Conservation (phyloP, 2,329 filamentous ascomycete genomes). For the Aureobasidium sp. region DNA sequence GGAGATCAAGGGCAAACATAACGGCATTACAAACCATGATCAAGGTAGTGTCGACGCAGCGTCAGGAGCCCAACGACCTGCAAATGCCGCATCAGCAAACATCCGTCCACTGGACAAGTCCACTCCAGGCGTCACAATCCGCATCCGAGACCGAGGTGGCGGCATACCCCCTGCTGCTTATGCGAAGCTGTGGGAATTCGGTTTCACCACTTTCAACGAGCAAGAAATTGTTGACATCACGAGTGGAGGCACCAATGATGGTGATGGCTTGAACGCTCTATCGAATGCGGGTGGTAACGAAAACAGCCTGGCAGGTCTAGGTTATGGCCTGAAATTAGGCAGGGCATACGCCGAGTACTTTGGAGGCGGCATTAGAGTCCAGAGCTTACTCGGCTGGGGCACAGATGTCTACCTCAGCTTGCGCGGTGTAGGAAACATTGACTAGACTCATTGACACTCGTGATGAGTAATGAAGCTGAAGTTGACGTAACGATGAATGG, state of each 20-base stretch:
- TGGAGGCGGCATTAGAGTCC: slow-evolving; percentile 88
- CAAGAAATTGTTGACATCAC: slow-evolving; percentile 47
- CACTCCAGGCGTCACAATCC: slow-evolving; percentile 80
- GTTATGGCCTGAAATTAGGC: slow-evolving; percentile 77
- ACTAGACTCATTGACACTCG: background rate
- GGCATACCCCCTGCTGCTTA: slow-evolving; percentile 81
- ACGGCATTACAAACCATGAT: slow-evolving; percentile 27
- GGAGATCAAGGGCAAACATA: slow-evolving; percentile 26
- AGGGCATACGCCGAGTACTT: slow-evolving; percentile 97
- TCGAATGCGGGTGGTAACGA: slow-evolving; percentile 64
- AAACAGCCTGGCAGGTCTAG: slow-evolving; percentile 77
- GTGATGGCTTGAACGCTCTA: slow-evolving; percentile 65
- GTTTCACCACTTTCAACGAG: slow-evolving; percentile 88
- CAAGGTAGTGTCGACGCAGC: slow-evolving; percentile 32
- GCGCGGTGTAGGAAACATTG: slow-evolving; percentile 46
- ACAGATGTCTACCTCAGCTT: slow-evolving; percentile 60
- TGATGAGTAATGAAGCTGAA: background rate
- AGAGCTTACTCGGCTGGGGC: slow-evolving; percentile 92
- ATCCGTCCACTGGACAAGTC: slow-evolving; percentile 43
- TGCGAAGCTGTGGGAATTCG: slow-evolving; percentile 91
- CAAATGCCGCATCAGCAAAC: slow-evolving; percentile 25
- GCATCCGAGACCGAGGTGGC: slow-evolving; percentile 90
- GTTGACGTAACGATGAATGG: background rate
- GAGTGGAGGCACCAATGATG: slow-evolving; percentile 37
- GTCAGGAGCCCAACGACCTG: slow-evolving; percentile 22